phyloP scores from a whole-genome alignment of 305 asterid genomes.

The Fraxinus ornus region DNA sequence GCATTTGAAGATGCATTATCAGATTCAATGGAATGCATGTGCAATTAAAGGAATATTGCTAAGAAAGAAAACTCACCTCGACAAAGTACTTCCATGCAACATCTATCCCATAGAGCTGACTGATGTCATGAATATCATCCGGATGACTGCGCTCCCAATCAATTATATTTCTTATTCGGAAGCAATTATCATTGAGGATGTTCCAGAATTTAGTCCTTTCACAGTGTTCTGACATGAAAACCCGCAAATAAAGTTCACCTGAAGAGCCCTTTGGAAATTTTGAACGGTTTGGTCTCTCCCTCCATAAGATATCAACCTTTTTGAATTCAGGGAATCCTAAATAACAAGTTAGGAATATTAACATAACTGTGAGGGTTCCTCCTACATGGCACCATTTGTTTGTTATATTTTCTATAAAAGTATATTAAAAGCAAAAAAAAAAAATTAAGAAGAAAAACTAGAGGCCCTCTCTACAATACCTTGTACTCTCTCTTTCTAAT shows the following conservation, averaged over 20 bases:
- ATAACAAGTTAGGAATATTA: slow-evolving; percentile 23
- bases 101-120: slow-evolving; percentile 65
- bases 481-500: neutral
- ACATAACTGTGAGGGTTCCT: slow-evolving; percentile 16
- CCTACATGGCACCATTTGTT: neutral
- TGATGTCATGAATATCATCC: slow-evolving; percentile 63
- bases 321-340: slow-evolving; percentile 70
- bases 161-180: slow-evolving; percentile 57
- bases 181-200: slow-evolving; percentile 52
- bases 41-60: neutral
- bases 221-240: slow-evolving; percentile 64
- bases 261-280: slow-evolving; percentile 44
- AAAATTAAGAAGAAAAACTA: neutral
- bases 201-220: slow-evolving; percentile 67
- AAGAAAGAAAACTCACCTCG: slow-evolving; percentile 49
- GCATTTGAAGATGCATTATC: slow-evolving; percentile 35
- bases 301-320: slow-evolving; percentile 88
- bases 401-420: neutral
- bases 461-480: neutral
- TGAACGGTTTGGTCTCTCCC: slow-evolving; percentile 42
- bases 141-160: slow-evolving; percentile 97
- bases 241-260: slow-evolving; percentile 60
- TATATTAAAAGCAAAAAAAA: neutral
- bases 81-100: slow-evolving; percentile 64
- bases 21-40: slow-evolving; percentile 5